Conservation (phyloP, 768 basidiomycete genomes). For the Clathrus columnatus region DNA sequence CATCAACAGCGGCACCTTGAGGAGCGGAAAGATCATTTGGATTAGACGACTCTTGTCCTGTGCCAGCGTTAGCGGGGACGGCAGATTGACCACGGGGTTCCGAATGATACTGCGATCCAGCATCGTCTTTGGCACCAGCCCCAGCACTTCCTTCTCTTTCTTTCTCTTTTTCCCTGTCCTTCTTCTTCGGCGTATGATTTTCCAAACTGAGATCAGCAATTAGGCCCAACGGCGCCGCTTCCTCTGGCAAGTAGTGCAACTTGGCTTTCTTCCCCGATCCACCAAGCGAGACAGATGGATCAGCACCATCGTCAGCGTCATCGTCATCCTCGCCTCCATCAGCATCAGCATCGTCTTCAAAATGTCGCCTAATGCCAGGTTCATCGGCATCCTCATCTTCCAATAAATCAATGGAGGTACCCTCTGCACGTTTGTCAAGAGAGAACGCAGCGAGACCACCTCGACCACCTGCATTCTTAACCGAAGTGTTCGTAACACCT, state of each 20-base stretch:
- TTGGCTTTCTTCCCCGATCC: slow-evolving; percentile 10
- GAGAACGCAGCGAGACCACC: slow-evolving; percentile 38
- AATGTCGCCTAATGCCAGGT: slow-evolving; percentile 18
- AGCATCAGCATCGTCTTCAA: slow-evolving; percentile 23
- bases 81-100: background rate
- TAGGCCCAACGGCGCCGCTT: slow-evolving; percentile 65
- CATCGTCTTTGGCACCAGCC: background rate
- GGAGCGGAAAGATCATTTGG: background rate
- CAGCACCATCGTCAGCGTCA: slow-evolving; percentile 14
- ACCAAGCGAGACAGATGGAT: background rate
- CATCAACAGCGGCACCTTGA: background rate
- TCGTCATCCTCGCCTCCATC: slow-evolving; percentile 28
- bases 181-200: slow-evolving; percentile 28
- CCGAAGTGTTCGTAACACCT: slow-evolving; percentile 25
- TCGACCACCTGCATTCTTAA: slow-evolving; percentile 39
- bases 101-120: background rate
- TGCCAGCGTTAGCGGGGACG: background rate
- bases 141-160: background rate
- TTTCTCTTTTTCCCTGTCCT: slow-evolving; percentile 11
- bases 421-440: slow-evolving; percentile 27
- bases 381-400: slow-evolving; percentile 14
- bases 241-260: slow-evolving; percentile 41
- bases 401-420: slow-evolving; percentile 21
- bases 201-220: slow-evolving; percentile 65
- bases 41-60: background rate